Evolutionary conservation across 2,329 filamentous ascomycete species (phyloP), one percentile per base, ranked within the genome.

Genomic region (Alternaria longipes): DNA sequence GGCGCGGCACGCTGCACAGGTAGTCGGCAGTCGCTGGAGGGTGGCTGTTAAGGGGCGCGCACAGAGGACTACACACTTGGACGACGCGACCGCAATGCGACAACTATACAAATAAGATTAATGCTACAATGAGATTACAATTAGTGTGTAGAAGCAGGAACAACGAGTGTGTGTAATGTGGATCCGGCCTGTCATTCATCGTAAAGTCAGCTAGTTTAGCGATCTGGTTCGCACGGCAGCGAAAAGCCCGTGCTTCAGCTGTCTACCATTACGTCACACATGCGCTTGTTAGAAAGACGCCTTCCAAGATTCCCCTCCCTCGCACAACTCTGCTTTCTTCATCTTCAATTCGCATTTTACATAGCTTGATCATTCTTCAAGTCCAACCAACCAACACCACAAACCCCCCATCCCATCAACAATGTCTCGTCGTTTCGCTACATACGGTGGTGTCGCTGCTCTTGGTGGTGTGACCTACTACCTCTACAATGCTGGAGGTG

Each of bases 401-500:
- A 46, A 34, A 34, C 28, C 45, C 50, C 40, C n/a, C 40, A 59
- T 54, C 59, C 63, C 54, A 58, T 38, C 54, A 50, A 69, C 59
- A 61, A 77, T 78, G 73, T 68, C 74, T 58, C 69, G 72, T 56
- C 66, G 64, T 59, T 36, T 74, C 55, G 53, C 68, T 52, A 73
- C 65, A 28, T 68, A 61, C 52, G 78, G 76, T 65, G 65, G 78
- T 63, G 68, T 81, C 56, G 74, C 78, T 42, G 74, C 83, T 70
- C 75, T 90, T 71, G 90, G 89, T 71, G 80, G 88, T 68, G 86
- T 84, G 61, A 88, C 87, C 67, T 98, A 97, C 85, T 98, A 98
- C 84, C 86, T 98, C 65, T 99, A 97, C 85, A 85, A 82, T 53
- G 91, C 94, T 16, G 94, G 94, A 63, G 94, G 94, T 59, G 87